Percentiles rank a stretch among this genome's conserved stretches.
phyloP scores from a whole-genome alignment of 2,329 filamentous ascomycete genomes.

The Clarireedia paspali region DNA sequence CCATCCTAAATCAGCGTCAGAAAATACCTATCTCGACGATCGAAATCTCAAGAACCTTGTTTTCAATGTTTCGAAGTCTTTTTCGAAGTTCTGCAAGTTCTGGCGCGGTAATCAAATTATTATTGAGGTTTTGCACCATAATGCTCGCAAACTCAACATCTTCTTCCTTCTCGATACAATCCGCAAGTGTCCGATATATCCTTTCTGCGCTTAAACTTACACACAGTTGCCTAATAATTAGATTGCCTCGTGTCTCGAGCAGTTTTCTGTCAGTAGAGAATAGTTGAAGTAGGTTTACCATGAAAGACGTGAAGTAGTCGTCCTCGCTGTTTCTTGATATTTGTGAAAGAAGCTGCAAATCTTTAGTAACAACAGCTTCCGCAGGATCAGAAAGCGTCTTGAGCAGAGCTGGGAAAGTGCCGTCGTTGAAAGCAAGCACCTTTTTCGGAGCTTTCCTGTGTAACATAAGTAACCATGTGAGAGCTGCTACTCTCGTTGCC shows the following conservation, averaged over 20 bases:
- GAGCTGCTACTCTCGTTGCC: slow-evolving; percentile 83
- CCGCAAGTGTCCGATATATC: slow-evolving; percentile 91
- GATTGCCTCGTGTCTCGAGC: slow-evolving; percentile 84
- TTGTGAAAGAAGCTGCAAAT: slow-evolving; percentile 87
- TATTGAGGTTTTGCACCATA: slow-evolving; percentile 99
- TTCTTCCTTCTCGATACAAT: slow-evolving; percentile 95
- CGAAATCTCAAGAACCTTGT: slow-evolving; percentile 47
- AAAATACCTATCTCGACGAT: neutral
- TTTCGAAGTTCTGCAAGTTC: slow-evolving; percentile 88
- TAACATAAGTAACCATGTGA: slow-evolving; percentile 97
- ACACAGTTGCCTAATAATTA: slow-evolving; percentile 94
- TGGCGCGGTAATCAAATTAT: slow-evolving; percentile 95
- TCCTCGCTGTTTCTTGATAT: slow-evolving; percentile 96
- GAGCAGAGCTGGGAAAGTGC: slow-evolving; percentile 88
- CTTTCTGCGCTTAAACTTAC: slow-evolving; percentile 87
- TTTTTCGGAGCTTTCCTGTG: slow-evolving; percentile 92
- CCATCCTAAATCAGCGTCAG: slow-evolving; percentile 56
- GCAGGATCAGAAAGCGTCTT: slow-evolving; percentile 95
- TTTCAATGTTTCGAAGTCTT: slow-evolving; percentile 81
- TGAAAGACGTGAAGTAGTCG: slow-evolving; percentile 95
- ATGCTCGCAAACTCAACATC: slow-evolving; percentile 98
- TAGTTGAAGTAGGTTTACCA: slow-evolving; percentile 90
- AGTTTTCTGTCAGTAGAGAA: slow-evolving; percentile 91
- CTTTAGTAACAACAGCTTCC: slow-evolving; percentile 91
- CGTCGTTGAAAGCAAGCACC: slow-evolving; percentile 91